phyloP scores from a whole-genome alignment of 108 stramenopile species.

The Pseudonitzschia pungens region DNA sequence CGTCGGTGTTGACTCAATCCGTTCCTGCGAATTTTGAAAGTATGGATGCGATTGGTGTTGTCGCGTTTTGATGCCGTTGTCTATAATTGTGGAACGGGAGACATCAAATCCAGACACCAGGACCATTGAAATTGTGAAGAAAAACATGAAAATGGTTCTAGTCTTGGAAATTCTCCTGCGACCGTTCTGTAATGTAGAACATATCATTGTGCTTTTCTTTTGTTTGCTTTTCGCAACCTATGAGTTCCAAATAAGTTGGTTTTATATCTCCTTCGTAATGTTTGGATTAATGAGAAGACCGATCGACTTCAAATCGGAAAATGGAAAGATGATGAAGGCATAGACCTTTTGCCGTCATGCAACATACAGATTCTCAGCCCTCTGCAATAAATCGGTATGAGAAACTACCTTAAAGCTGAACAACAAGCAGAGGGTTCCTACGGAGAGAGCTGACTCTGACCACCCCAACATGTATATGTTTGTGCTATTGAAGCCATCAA shows the following conservation, averaged over 20 bases:
- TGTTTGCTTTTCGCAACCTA: not conserved
- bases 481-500: too few species aligned
- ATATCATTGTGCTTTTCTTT: not conserved
- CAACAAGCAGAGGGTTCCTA: not conserved
- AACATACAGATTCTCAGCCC: not conserved
- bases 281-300: not conserved
- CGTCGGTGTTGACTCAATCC: not conserved
- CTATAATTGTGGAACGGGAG: not conserved
- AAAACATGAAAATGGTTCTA: not conserved
- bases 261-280: too few species aligned
- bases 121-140: not conserved
- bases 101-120: conserved; percentile 13
- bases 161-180: not conserved
- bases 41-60: not conserved
- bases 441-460: too few species aligned
- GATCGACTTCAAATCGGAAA: not conserved
- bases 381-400: too few species aligned
- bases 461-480: too few species aligned
- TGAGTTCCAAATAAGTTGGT: too few species aligned
- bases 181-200: not conserved
- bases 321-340: not conserved
- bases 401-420: not conserved
- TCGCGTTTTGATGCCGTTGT: not conserved
- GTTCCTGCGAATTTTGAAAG: not conserved
- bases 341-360: not conserved